Conservation (phyloP, 179 eudicot species). For the Camellia oleifera region DNA sequence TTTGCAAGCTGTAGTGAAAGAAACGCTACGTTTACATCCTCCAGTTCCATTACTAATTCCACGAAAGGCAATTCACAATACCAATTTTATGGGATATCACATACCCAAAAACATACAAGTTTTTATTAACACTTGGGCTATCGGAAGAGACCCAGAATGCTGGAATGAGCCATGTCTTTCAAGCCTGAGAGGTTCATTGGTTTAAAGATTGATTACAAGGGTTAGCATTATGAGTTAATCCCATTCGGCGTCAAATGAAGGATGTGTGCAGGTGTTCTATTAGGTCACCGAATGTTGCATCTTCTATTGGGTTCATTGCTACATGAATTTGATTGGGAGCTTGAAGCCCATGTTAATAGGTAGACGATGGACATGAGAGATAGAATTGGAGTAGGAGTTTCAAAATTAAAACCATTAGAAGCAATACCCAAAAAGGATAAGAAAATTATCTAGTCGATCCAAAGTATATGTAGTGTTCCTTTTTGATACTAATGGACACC, state of each 20-base stretch:
- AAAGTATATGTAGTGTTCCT: no score
- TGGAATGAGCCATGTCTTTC: conserved; percentile 11
- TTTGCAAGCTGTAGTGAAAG: conserved; percentile 11
- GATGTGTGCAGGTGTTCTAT: conserved; percentile 15
- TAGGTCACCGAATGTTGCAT: conserved; percentile 18
- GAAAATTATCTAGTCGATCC: no score
- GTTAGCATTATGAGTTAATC: conserved; percentile 12
- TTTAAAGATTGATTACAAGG: conserved; percentile 7
- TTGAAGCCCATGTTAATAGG: neutral
- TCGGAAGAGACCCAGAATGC: neutral
- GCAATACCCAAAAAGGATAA: neutral
- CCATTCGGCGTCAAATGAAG: conserved; percentile 17
- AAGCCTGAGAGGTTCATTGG: conserved; percentile 15
- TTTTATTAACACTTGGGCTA: neutral
- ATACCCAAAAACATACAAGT: conserved; percentile 15
- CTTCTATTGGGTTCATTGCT: conserved; percentile 15
- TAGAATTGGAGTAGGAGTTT: conserved; percentile 7
- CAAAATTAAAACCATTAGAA: conserved; percentile 1
- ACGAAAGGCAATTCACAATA: conserved; percentile 10
- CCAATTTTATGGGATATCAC: conserved; percentile 17
- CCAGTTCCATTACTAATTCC: conserved; percentile 17
- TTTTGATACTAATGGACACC: no score
- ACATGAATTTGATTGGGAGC: conserved; percentile 18
- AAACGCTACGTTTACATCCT: conserved; percentile 18
- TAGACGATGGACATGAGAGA: conserved; percentile 8